Conservation (phyloP, 331 rosid species). For the Phaseolus coccineus region DNA sequence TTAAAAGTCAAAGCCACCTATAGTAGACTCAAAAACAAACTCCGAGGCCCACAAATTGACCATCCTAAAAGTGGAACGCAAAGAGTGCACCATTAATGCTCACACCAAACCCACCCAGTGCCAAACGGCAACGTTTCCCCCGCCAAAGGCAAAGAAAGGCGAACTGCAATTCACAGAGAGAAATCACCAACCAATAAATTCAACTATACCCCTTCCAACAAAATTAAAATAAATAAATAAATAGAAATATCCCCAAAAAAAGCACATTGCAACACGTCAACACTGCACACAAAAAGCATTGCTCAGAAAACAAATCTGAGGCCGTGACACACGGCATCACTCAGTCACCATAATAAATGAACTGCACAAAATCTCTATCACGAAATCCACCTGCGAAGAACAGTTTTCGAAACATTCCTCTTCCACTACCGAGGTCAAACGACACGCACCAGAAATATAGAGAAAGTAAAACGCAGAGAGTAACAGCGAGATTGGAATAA, state of each 20-base stretch:
- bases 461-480: neutral
- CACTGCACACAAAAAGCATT: neutral
- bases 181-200: neutral
- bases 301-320: slow-evolving; percentile 1
- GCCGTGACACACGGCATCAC: neutral
- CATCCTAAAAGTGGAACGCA: neutral
- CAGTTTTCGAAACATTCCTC: neutral
- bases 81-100: slow-evolving; percentile 49
- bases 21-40: slow-evolving; percentile 5
- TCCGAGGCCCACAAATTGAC: slow-evolving; percentile 39
- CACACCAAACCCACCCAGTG: slow-evolving; percentile 45
- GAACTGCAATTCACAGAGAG: neutral
- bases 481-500: neutral
- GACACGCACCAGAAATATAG: neutral
- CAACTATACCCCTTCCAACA: neutral
- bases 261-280: neutral
- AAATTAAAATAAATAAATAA: neutral
- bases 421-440: slow-evolving; percentile 13
- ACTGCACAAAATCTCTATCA: slow-evolving; percentile 6
- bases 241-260: neutral
- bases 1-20: slow-evolving; percentile 37
- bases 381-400: slow-evolving; percentile 28
- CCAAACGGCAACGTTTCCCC: slow-evolving; percentile 13
- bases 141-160: slow-evolving; percentile 9
- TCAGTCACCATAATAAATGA: slow-evolving; percentile 40